These are phyloP conservation scores for Akanthomyces dipterigenus DNA, from an alignment of 2,329 filamentous ascomycete species.

Conservation along the genomic window DNA sequence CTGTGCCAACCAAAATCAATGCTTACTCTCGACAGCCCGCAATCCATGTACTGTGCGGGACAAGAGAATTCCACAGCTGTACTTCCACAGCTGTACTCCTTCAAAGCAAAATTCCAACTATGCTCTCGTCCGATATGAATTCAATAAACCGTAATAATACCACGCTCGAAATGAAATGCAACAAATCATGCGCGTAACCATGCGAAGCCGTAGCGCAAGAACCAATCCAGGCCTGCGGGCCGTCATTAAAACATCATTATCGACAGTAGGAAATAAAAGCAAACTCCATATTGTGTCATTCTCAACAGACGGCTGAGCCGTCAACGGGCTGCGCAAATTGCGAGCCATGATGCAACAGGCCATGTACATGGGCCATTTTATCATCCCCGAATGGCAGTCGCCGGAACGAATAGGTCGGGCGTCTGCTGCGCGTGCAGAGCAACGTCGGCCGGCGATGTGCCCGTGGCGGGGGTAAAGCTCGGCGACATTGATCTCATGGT, in stretches of 20 bases:
- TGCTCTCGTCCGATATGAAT: background rate
- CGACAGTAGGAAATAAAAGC: background rate
- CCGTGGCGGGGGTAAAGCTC: conserved; percentile 39
- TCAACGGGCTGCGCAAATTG: background rate
- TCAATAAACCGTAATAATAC: conserved; percentile 3
- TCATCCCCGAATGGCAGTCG: conserved; percentile 41
- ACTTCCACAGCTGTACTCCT: background rate
- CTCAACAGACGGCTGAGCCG: background rate
- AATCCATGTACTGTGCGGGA: background rate
- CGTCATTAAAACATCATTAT: conserved; percentile 4
- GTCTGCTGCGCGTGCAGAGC: conserved; percentile 33
- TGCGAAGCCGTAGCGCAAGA: background rate
- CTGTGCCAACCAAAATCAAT: conserved; percentile 6
- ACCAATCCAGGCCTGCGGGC: background rate
- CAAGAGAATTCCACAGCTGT: background rate
- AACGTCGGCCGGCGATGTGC: conserved; percentile 37
- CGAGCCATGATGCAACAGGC: too few relatives aligned
- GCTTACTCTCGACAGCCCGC: background rate
- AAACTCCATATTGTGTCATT: background rate
- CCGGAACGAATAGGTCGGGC: conserved; percentile 36
- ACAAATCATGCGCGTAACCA: background rate
- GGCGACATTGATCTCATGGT: conserved; percentile 38
- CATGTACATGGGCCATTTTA: background rate
- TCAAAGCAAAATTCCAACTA: background rate
- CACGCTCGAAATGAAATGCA: conserved; percentile 5